Base-by-base conservation (phyloP, 192 early-diverging fungal species). In the Entophlyctis luteolus region DNA sequence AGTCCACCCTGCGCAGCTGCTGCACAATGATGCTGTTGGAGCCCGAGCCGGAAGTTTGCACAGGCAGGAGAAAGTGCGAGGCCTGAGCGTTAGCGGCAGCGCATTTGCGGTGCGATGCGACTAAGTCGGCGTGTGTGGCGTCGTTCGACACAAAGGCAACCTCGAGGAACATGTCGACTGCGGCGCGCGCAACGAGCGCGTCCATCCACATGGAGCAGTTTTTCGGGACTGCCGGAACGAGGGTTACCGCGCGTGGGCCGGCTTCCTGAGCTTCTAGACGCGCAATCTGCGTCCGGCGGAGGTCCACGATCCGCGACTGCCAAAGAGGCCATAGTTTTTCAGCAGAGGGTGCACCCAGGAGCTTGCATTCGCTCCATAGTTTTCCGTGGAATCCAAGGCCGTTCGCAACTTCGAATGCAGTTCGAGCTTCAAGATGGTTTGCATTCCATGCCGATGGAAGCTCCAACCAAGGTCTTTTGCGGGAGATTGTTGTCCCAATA, bases 381-480 rank as follows among this genome's bases (percentile, higher is more conserved):
- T 63, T 63, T 6, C 46, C 60, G 32, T 63, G 60, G 22, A 63
- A 2, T 3, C 60, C 60, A 49, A 20, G 14, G 6, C 23, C 60
- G 1, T n/a, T n/a, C 20, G 12, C 46, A 20, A 63, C 32, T 25
- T 63, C 60, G 6, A 4, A 16, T 12, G 6, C 12, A 27, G 27
- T 63, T 12, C 60, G 60, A 1, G n/a, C 60, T 32, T 63, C 42
- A 5, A 63, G 32, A 46, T 63, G 60, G 35, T 63, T 47, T 33
- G 32, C 36, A 34, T 63, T 63, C 39, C 42, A 63, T 31, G 20
- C 6, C 42, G 32, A 48, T 22, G 60, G 60, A 29, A 63, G 48
- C 32, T 29, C 54, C 32, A 27, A 35, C 54, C 54, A 55, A 5
- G 54, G 27, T 14, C 10, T n/a, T 27, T 22, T 14, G 8, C 49